Evolutionary conservation across 1,284 basidiomycete genomes (phyloP), one percentile per base, ranked within the genome.

Genomic region (Pseudozyma sp.): DNA sequence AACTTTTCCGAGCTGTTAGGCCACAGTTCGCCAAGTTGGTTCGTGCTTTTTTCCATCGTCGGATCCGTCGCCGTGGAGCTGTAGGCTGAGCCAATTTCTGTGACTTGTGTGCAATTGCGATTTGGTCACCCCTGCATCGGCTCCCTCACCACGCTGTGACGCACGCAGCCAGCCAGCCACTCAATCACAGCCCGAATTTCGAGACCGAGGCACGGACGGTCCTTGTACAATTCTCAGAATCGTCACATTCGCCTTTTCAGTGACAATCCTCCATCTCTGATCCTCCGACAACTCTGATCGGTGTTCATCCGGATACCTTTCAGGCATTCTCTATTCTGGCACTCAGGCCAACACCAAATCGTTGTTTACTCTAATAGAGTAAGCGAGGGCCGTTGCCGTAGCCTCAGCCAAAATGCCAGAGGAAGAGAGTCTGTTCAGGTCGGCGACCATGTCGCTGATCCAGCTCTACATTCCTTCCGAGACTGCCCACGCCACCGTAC

Each of bases 391-490:
- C 24, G 7, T 50, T 39, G 54, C 54, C 31, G 47, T 52, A 40
- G 49, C 43, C 56, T 58, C 34, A 19, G 51, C 52, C 52, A 54
- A n/a, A 17, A 75, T 75, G 75, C 63, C 67, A 47, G 68, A 73
- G 43, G 67, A 79, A 46, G 82, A 84, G 66, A 78, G 79, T 58
- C 74, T 83, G 70, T 82, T 83, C 63, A 68, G 82, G 62, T 83
- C 82, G 37, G 83, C 83, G 68, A 74, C 68, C 51, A 97, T 98
- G 95, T 96, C 94, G 88, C 88, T 97, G 87, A 92, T 97, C 78
- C 95, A 99, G 88, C 91, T 99, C 84, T 97, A 96, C 86, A 92
- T 98, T 79, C 97, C 97, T 51, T 92, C 93, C 50, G 97, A 99
- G 88, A 94, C 97, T 59, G 94, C 95, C 29, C 97, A 99, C 86